These are phyloP conservation scores for Pittosporum tobira DNA, from an alignment of 129 eudicot genomes.

Conservation along the genomic window DNA sequence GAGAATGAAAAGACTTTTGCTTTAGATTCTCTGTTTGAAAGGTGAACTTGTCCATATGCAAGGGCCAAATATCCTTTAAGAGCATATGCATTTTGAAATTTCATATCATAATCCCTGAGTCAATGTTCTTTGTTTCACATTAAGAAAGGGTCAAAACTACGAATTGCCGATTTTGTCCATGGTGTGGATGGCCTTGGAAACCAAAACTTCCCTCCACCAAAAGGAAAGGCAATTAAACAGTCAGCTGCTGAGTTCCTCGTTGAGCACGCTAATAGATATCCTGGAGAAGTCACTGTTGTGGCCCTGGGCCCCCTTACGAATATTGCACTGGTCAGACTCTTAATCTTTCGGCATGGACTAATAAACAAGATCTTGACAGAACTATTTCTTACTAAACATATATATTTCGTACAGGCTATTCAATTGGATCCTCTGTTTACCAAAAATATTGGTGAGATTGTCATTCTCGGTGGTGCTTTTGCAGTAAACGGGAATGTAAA, in stretches of 20 bases:
- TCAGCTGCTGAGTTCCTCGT: conserved; percentile 79
- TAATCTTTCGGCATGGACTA: conserved; percentile 7
- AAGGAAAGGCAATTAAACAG: conserved; percentile 69
- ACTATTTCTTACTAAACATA: neutral
- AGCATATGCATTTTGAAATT: too few relatives aligned
- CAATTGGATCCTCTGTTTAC: conserved; percentile 66
- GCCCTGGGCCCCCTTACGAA: conserved; percentile 96
- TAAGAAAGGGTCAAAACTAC: conserved; percentile 91
- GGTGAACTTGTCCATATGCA: too few relatives aligned
- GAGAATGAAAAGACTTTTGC: too few relatives aligned
- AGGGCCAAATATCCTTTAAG: too few relatives aligned
- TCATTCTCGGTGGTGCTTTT: conserved; percentile 97
- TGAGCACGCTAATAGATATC: conserved; percentile 64
- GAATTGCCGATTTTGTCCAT: conserved; percentile 91
- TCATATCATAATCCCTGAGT: neutral
- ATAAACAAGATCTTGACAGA: neutral
- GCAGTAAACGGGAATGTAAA: conserved; percentile 91
- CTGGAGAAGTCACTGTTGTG: conserved; percentile 84
- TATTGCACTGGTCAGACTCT: conserved; percentile 60
- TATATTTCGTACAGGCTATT: conserved; percentile 46
- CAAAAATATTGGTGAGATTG: conserved; percentile 68
- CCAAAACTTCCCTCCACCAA: conserved; percentile 94
- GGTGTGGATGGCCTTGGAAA: conserved; percentile 97
- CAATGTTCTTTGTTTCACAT: conserved; percentile 10
- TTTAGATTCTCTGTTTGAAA: too few relatives aligned